Percentiles rank a stretch among this genome's conserved stretches.
phyloP scores from a whole-genome alignment of 768 basidiomycete species.

The Termitomyces sp. region DNA sequence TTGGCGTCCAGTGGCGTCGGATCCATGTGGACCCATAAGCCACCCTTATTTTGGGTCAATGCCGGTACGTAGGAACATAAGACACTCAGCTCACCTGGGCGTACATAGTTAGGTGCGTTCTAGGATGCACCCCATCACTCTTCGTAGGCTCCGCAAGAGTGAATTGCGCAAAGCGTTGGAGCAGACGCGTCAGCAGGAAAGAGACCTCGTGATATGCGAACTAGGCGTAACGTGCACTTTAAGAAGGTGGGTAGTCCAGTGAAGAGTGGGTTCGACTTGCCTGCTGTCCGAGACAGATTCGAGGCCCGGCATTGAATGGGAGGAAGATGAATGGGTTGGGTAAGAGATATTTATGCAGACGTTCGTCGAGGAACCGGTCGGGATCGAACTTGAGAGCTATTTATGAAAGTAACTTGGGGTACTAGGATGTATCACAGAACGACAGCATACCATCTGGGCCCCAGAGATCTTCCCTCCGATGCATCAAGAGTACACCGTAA shows the following conservation, averaged over 20 bases:
- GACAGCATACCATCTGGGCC: constrained; percentile 54
- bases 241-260: not conserved
- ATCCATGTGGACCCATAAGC: constrained; percentile 33
- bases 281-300: constrained; percentile 52
- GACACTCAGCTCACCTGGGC: constrained; percentile 28
- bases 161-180: constrained; percentile 51
- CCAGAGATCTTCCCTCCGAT: constrained; percentile 61
- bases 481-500: constrained; percentile 56
- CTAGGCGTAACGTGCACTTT: constrained; percentile 22
- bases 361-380: constrained; percentile 62
- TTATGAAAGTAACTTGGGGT: not conserved
- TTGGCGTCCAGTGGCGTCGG: constrained; percentile 14
- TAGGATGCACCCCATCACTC: constrained; percentile 42
- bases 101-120: constrained; percentile 53
- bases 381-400: constrained; percentile 62
- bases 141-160: constrained; percentile 40
- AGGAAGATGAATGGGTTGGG: constrained; percentile 57
- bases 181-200: constrained; percentile 56
- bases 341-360: constrained; percentile 50
- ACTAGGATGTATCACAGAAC: not conserved
- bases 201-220: constrained; percentile 67
- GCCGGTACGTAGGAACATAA: not conserved
- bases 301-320: constrained; percentile 49
- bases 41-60: constrained; percentile 19
- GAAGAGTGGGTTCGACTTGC: constrained; percentile 17